phyloP scores from a whole-genome alignment of 306 rosid genomes.

The Gastrolobium bilobum region DNA sequence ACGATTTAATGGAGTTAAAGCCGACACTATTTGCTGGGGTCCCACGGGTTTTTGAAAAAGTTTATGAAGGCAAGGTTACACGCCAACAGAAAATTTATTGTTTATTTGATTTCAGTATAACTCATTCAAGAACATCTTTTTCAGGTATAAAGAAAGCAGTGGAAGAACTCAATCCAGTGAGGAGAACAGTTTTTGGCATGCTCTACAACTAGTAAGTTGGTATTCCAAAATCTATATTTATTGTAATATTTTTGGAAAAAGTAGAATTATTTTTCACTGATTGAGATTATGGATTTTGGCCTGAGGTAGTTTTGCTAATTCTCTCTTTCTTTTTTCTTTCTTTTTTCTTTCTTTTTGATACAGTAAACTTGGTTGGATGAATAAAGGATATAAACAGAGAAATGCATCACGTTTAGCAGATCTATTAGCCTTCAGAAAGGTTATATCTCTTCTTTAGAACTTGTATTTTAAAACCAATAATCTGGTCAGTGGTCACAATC shows the following conservation, averaged over 20 bases:
- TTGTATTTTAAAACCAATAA: neutral
- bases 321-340: neutral
- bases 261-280: neutral
- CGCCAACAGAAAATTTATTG: neutral
- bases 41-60: conserved; percentile 82
- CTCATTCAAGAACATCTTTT: conserved; percentile 40
- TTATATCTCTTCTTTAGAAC: conserved; percentile 31
- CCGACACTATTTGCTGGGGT: conserved; percentile 91
- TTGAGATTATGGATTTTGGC: conserved; percentile 1
- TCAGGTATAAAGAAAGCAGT: conserved; percentile 87
- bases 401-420: conserved; percentile 84
- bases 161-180: conserved; percentile 75
- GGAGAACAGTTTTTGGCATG: conserved; percentile 71
- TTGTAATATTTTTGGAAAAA: neutral
- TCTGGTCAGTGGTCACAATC: neutral
- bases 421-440: conserved; percentile 88
- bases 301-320: neutral
- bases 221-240: neutral
- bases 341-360: no score
- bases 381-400: conserved; percentile 72
- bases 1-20: conserved; percentile 84
- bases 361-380: conserved; percentile 92
- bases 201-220: conserved; percentile 73
- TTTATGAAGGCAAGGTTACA: conserved; percentile 69
- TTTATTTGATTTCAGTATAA: neutral